These are phyloP conservation scores for Forsythia suspensa DNA, from an alignment of 257 asterid species.

Conservation along the genomic window DNA sequence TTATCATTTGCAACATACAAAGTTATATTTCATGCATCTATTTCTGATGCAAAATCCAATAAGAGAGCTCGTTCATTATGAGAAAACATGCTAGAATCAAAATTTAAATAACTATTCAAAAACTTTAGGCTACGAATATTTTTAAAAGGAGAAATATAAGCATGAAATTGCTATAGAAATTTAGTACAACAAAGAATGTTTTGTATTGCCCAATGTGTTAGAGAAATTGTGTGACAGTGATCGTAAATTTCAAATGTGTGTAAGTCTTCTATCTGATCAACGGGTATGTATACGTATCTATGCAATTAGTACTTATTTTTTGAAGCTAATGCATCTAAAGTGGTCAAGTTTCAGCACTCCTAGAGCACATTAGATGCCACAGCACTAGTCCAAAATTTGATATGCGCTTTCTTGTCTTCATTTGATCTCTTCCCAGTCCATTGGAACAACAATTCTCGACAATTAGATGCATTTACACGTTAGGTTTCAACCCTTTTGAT, in stretches of 20 bases:
- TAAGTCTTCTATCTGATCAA: too few relatives aligned
- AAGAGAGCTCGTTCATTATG: too few relatives aligned
- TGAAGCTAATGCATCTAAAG: background rate
- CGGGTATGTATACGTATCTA: too few relatives aligned
- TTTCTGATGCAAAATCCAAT: too few relatives aligned
- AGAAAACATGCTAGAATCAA: too few relatives aligned
- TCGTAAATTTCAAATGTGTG: too few relatives aligned
- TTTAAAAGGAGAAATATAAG: too few relatives aligned
- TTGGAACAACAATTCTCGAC: conserved; percentile 78
- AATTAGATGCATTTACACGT: conserved; percentile 94
- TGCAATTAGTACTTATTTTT: background rate
- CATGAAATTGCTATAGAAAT: too few relatives aligned
- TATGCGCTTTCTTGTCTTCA: conserved; percentile 79
- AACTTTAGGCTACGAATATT: too few relatives aligned
- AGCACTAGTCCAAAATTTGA: conserved; percentile 90
- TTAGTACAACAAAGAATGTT: background rate
- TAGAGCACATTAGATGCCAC: conserved; percentile 93
- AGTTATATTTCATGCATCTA: too few relatives aligned
- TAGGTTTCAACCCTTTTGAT: conserved; percentile 25
- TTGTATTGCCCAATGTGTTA: background rate
- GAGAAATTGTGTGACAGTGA: background rate
- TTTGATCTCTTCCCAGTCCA: conserved; percentile 52
- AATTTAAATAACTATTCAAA: too few relatives aligned
- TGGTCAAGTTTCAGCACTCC: conserved; percentile 38
- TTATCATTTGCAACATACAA: too few relatives aligned